phyloP scores from a whole-genome alignment of 208 protist genomes.

The Tetramitus jugosus region DNA sequence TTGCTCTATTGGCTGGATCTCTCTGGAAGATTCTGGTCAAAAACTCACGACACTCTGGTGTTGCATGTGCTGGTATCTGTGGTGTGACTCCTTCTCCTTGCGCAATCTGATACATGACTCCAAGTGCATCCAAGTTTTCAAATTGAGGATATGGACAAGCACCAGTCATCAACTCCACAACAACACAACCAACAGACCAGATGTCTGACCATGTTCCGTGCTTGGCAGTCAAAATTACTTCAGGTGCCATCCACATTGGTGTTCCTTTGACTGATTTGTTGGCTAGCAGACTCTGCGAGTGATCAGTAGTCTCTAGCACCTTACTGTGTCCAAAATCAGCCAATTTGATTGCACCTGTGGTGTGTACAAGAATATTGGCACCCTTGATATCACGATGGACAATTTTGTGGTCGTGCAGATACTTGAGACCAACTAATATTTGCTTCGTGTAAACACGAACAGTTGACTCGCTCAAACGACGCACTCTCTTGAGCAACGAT shows the following conservation, averaged over 20 bases:
- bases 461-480: slow-evolving; percentile 56
- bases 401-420: slow-evolving; percentile 63
- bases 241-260: slow-evolving; percentile 82
- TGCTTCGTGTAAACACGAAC: slow-evolving; percentile 64
- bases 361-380: slow-evolving; percentile 73
- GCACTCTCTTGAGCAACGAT: slow-evolving; percentile 44
- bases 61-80: not conserved
- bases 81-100: not conserved
- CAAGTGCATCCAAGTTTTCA: not conserved
- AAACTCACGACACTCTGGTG: slow-evolving; percentile 12
- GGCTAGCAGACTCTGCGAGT: too few relatives aligned
- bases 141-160: slow-evolving; percentile 23
- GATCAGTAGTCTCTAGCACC: not conserved
- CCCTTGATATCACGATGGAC: slow-evolving; percentile 65
- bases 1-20: slow-evolving; percentile 29
- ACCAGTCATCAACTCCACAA: slow-evolving; percentile 42
- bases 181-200: slow-evolving; percentile 73
- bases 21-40: slow-evolving; percentile 31
- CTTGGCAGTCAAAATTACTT: slow-evolving; percentile 69
- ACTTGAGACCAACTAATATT: slow-evolving; percentile 67
- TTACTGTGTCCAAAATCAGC: slow-evolving; percentile 62
- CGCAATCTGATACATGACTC: not conserved
- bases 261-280: slow-evolving; percentile 53
- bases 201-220: slow-evolving; percentile 72
- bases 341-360: slow-evolving; percentile 71